Base-by-base conservation (phyloP, 495 filamentous ascomycete genomes). In the Amphirosellinia nigrospora region DNA sequence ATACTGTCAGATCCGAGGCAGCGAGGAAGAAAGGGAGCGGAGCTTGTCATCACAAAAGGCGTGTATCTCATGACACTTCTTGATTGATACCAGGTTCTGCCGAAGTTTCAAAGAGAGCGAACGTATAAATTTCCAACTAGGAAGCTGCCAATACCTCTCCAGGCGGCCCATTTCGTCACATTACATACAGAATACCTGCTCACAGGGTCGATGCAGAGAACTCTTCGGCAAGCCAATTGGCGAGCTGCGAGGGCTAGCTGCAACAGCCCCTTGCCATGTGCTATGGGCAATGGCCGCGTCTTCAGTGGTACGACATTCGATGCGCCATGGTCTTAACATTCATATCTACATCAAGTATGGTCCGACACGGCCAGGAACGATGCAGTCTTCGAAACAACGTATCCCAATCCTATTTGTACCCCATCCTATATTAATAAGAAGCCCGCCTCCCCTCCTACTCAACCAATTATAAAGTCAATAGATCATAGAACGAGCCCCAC, bases 311-410 rank as follows among this genome's bases (percentile, higher is more conserved):
- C 64, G 34, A 66, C 64, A 56, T 66, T 28, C 19, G 63, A 55
- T 58, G 45, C 23, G 39, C 13, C 36, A 41, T 38, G 34, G 43
- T 53, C 48, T 64, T 64, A 50, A 21, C n/a, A 26, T 23, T 43
- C 38, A 34, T 23, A 5, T 50, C 26, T 34, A n/a, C n/a, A n/a
- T n/a, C n/a, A n/a, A n/a, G n/a, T n/a, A 64, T 43, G 61, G 38
- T 50, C 36, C 43, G 41, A 48, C 43, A 50, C 61, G 38, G 26
- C 28, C 61, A 50, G 61, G 61, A 50, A 50, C 61, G 4, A 23
- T 38, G 61, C 61, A 48, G 30, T 64, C 61, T 64, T 64, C 61
- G 61, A 64, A 64, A 64, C 61, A 36, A 36, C 39, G 50, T 28
- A 64, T 50, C 61, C 61, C 61, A 64, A 64, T 64, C 61, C 61